These are phyloP conservation scores for Antitrichia curtipendula DNA, from an alignment of 225 moss, liverwort and hornwort species.

Conservation along the genomic window DNA sequence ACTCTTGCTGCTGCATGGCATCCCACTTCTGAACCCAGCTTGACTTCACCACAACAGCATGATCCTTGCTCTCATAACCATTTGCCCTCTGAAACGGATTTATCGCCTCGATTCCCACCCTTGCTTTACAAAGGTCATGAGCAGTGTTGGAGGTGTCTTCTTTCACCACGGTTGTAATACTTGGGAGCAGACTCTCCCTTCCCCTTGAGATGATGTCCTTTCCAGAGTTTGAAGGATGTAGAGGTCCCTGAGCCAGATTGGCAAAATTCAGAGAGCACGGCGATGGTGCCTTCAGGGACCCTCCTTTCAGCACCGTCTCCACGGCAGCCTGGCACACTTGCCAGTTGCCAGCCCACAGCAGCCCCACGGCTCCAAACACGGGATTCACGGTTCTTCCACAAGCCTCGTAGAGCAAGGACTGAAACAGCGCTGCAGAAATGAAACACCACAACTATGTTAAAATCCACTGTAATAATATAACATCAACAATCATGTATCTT, in stretches of 20 bases:
- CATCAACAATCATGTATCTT: not conserved
- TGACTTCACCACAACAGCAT: conserved; percentile 3
- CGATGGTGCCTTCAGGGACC: conserved; percentile 32
- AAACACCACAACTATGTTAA: not conserved
- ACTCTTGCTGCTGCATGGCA: conserved; percentile 4
- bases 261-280: conserved; percentile 18
- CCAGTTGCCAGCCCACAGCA: conserved; percentile 60
- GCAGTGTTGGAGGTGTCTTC: not conserved
- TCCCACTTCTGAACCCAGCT: conserved; percentile 24
- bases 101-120: conserved; percentile 4
- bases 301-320: conserved; percentile 57
- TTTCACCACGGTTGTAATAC: not conserved
- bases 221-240: not conserved
- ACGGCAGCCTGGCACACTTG: conserved; percentile 53
- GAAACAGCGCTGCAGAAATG: conserved; percentile 37
- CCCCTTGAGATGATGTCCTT: conserved; percentile 8
- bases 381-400: conserved; percentile 64
- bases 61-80: conserved; percentile 31
- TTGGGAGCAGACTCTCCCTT: conserved; percentile 8
- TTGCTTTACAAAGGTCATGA: conserved; percentile 17
- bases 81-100: conserved; percentile 16
- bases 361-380: conserved; percentile 49
- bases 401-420: conserved; percentile 60
- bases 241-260: conserved; percentile 13
- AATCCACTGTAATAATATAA: not conserved